Evolutionary conservation across 2,329 filamentous ascomycete genomes (phyloP).

Genomic region (Plenodomus lindquistii): DNA sequence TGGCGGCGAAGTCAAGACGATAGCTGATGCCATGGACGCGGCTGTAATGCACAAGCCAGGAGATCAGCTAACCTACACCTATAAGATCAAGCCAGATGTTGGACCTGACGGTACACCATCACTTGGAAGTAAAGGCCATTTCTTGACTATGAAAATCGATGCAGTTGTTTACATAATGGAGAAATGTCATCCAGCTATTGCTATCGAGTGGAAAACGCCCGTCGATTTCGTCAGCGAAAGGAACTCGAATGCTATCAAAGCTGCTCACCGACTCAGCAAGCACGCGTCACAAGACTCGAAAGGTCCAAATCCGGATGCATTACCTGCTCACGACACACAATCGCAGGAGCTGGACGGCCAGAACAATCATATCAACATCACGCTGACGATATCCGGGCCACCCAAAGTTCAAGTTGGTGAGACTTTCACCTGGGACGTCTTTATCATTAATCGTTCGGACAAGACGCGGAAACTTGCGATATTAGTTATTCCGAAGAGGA

Average conservation of each 20-base stretch:
- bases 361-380: slow-evolving; percentile 66
- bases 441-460: slow-evolving; percentile 72
- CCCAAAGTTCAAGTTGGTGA: slow-evolving; percentile 64
- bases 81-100: slow-evolving; percentile 59
- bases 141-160: slow-evolving; percentile 63
- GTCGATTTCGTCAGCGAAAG: slow-evolving; percentile 65
- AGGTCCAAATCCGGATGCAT: slow-evolving; percentile 31
- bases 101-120: slow-evolving; percentile 52
- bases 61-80: slow-evolving; percentile 76
- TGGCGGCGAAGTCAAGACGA: slow-evolving; percentile 62
- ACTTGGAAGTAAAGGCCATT: slow-evolving; percentile 45
- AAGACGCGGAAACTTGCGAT: slow-evolving; percentile 70
- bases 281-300: slow-evolving; percentile 24
- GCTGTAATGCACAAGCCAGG: slow-evolving; percentile 68
- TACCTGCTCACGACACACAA: slow-evolving; percentile 27
- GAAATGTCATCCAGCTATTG: slow-evolving; percentile 63
- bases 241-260: slow-evolving; percentile 47
- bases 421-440: slow-evolving; percentile 72
- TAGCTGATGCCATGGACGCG: slow-evolving; percentile 49
- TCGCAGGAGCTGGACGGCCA: slow-evolving; percentile 17
- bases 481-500: slow-evolving; percentile 67
- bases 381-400: slow-evolving; percentile 73
- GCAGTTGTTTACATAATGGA: slow-evolving; percentile 62
- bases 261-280: slow-evolving; percentile 36
- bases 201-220: slow-evolving; percentile 69